Conservation (phyloP, 2,329 filamentous ascomycete species). For the Coniochaeta sp. region DNA sequence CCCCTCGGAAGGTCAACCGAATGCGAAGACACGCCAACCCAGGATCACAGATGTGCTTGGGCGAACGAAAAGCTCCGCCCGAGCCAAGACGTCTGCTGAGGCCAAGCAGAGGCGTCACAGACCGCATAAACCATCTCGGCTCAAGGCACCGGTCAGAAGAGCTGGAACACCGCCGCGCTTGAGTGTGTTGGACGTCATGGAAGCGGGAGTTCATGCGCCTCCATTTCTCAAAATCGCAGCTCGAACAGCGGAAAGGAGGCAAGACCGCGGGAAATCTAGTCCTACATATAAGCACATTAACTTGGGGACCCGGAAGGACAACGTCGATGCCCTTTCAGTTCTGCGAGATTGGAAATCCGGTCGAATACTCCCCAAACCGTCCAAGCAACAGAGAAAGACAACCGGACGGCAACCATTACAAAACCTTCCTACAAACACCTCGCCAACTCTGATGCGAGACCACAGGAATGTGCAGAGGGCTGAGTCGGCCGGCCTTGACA, state of each 20-base stretch:
- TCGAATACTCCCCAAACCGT: conserved; percentile 32
- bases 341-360: conserved; percentile 51
- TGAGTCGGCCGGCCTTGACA: neutral
- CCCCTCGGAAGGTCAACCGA: conserved; percentile 20
- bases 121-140: conserved; percentile 2
- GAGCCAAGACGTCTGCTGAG: conserved; percentile 6
- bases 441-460: neutral
- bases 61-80: conserved; percentile 9
- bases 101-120: conserved; percentile 6
- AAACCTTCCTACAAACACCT: conserved; percentile 13
- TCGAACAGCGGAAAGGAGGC: conserved; percentile 42
- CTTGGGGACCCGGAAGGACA: conserved; percentile 54
- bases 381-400: neutral
- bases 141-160: conserved; percentile 2
- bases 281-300: conserved; percentile 50
- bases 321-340: conserved; percentile 47
- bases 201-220: conserved; percentile 37
- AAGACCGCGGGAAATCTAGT: conserved; percentile 45
- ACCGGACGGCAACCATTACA: conserved; percentile 16
- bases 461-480: neutral
- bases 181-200: conserved; percentile 55
- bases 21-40: conserved; percentile 19
- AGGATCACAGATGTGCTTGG: conserved; percentile 21
- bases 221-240: conserved; percentile 55
- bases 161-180: conserved; percentile 35